Evolutionary conservation across 305 asterid genomes (phyloP).

Genomic region (Fraxinus platypoda): DNA sequence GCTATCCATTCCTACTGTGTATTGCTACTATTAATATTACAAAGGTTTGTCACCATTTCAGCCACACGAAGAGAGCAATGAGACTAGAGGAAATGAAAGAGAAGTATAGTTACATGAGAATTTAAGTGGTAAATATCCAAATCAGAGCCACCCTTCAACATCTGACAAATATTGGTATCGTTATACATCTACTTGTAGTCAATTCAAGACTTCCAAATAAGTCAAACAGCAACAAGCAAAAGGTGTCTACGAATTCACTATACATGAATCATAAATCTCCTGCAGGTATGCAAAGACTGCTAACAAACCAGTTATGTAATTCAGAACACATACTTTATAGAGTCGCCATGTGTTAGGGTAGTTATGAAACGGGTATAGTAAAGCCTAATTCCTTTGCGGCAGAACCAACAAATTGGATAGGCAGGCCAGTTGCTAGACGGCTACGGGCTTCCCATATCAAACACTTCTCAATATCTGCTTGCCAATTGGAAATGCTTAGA

Average conservation of each 20-base stretch:
- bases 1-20: not conserved
- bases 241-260: not conserved
- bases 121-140: not conserved
- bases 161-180: not conserved
- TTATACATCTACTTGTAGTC: not conserved
- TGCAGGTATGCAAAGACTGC: not conserved
- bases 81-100: not conserved
- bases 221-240: not conserved
- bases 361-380: constrained; percentile 45
- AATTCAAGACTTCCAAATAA: not conserved
- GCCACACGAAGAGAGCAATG: not conserved
- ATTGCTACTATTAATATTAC: not conserved
- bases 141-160: not conserved
- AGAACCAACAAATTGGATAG: constrained; percentile 55
- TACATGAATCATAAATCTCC: not conserved
- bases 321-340: not conserved
- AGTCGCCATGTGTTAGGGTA: constrained; percentile 1
- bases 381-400: constrained; percentile 95
- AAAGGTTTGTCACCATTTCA: not conserved
- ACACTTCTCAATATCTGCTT: constrained; percentile 71
- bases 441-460: constrained; percentile 93
- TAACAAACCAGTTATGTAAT: not conserved
- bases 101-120: not conserved
- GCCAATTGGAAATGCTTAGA: constrained; percentile 60
- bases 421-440: constrained; percentile 72